These are phyloP conservation scores for Apiospora kogelbergensis DNA, from an alignment of 2,329 filamentous ascomycete species.

Conservation along the genomic window DNA sequence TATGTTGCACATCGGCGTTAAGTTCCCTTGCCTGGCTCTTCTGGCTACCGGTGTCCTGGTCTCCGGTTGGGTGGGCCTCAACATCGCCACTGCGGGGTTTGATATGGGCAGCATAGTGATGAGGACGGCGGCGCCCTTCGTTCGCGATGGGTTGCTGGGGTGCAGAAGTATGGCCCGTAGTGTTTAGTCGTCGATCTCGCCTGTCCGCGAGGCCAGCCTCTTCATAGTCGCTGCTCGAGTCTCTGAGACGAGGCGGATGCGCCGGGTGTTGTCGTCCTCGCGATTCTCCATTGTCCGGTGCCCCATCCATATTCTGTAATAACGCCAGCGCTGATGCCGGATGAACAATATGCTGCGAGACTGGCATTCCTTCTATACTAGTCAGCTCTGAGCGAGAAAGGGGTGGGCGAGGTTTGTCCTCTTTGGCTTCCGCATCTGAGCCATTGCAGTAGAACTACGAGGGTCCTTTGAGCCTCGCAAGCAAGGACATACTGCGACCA, in stretches of 20 bases:
- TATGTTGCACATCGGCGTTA: neutral
- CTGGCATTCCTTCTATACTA: neutral
- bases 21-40: neutral
- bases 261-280: conserved; percentile 9
- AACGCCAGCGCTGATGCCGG: neutral
- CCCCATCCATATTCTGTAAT: neutral
- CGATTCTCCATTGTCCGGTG: neutral
- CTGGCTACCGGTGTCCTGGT: neutral
- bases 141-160: conserved; percentile 4
- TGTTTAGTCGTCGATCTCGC: neutral
- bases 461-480: conserved; percentile 30
- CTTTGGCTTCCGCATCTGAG: conserved; percentile 16
- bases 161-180: neutral
- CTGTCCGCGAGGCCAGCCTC: neutral
- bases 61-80: neutral
- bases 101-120: neutral
- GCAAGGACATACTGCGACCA: conserved; percentile 30
- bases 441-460: conserved; percentile 30
- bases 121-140: conserved; percentile 13
- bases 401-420: conserved; percentile 15
- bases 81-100: neutral
- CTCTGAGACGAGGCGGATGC: neutral
- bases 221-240: conserved; percentile 14
- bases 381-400: conserved; percentile 19
- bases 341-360: neutral